Conservation (phyloP, 2,329 filamentous ascomycete species). For the Paecilomyces variotii region DNA sequence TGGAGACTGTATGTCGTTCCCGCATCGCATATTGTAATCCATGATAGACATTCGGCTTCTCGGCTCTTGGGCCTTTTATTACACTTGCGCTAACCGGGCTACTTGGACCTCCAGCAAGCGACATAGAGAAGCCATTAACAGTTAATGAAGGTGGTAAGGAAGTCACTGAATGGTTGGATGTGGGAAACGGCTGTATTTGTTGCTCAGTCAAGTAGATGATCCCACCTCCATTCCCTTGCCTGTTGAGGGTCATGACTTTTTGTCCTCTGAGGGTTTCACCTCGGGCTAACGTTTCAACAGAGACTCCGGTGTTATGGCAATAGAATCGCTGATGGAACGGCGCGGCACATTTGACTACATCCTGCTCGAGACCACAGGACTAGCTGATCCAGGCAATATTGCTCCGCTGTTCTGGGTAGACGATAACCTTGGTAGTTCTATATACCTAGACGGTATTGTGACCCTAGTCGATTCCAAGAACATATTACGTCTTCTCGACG, state of each 20-base stretch:
- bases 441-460: constrained; percentile 94
- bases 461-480: constrained; percentile 95
- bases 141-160: constrained; percentile 76
- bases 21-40: background rate
- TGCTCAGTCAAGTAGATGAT: constrained; percentile 80
- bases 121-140: constrained; percentile 93
- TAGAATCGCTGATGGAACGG: constrained; percentile 91
- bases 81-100: background rate
- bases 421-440: constrained; percentile 86
- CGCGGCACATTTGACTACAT: constrained; percentile 96
- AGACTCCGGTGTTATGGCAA: constrained; percentile 86
- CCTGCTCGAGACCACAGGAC: constrained; percentile 86
- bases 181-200: constrained; percentile 95
- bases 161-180: constrained; percentile 89
- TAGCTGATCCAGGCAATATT: constrained; percentile 92
- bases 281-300: constrained; percentile 34
- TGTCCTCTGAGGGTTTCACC: background rate
- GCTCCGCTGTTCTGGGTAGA: constrained; percentile 97
- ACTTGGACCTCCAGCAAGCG: constrained; percentile 54
- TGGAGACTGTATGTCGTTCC: constrained; percentile 58
- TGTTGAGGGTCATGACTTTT: background rate
- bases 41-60: background rate
- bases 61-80: constrained; percentile 2
- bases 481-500: constrained; percentile 72
- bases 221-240: background rate